These are phyloP conservation scores for Annulohypoxylon truncatum DNA, from an alignment of 2,329 filamentous ascomycete species.

Conservation along the genomic window DNA sequence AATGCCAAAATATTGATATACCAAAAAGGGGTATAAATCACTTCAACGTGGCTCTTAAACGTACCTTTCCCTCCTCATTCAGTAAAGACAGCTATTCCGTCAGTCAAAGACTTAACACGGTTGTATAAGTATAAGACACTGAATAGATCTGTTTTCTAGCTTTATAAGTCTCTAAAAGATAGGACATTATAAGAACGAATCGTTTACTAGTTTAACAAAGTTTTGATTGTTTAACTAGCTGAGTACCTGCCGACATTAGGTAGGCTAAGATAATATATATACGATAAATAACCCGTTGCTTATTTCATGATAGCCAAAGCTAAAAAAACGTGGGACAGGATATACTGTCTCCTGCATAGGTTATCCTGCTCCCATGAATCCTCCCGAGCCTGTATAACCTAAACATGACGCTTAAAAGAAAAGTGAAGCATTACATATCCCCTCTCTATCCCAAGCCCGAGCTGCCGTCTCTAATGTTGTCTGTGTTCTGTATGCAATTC, in stretches of 20 bases:
- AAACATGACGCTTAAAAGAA: slow-evolving; percentile 19
- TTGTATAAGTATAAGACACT: not conserved
- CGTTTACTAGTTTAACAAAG: not conserved
- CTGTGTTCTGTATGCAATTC: slow-evolving; percentile 3
- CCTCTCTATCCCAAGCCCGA: slow-evolving; percentile 36
- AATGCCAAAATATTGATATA: not conserved
- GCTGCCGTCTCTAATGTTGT: slow-evolving; percentile 40
- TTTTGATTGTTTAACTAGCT: not conserved
- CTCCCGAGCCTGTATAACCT: slow-evolving; percentile 13
- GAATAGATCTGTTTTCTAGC: not conserved
- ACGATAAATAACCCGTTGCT: slow-evolving; percentile 1
- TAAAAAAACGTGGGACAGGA: slow-evolving; percentile 1
- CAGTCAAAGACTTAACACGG: not conserved
- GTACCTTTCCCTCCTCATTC: not conserved
- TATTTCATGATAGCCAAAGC: not conserved
- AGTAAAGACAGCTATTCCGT: not conserved
- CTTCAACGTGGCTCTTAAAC: not conserved
- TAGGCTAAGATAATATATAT: slow-evolving; percentile 7
- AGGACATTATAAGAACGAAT: not conserved
- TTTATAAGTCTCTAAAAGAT: not conserved
- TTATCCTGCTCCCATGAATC: not conserved
- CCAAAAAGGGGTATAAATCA: not conserved
- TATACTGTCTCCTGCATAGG: not conserved
- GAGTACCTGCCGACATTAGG: not conserved
- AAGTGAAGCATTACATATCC: not conserved